These are phyloP conservation scores for Gomphus bonarii DNA, from an alignment of 1,284 basidiomycete genomes.

Conservation along the genomic window DNA sequence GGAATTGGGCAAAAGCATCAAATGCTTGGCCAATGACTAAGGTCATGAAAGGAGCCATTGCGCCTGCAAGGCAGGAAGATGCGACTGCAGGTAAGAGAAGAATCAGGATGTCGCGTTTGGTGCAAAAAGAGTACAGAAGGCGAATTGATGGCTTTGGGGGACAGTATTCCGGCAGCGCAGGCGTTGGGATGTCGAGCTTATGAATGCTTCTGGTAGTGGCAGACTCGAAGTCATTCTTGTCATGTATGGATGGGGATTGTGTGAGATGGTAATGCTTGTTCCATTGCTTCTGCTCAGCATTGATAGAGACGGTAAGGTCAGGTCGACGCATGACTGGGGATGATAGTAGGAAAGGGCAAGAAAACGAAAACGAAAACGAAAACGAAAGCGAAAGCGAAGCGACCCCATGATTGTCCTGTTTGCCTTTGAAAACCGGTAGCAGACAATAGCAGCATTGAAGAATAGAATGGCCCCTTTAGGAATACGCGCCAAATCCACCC, in stretches of 20 bases:
- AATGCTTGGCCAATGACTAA: slow-evolving; percentile 81
- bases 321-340: slow-evolving; percentile 9
- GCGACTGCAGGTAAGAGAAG: slow-evolving; percentile 67
- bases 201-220: background rate
- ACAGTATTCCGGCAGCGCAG: slow-evolving; percentile 18
- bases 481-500: background rate
- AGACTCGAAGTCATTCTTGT: background rate
- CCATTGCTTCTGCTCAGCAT: background rate
- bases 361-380: slow-evolving; percentile 2
- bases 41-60: slow-evolving; percentile 91
- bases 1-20: slow-evolving; percentile 57
- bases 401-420: background rate
- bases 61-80: slow-evolving; percentile 61
- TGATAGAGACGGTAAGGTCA: slow-evolving; percentile 9
- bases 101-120: slow-evolving; percentile 40
- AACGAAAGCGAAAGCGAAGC: too few species aligned
- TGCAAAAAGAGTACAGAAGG: slow-evolving; percentile 59
- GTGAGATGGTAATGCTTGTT: slow-evolving; percentile 6
- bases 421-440: background rate
- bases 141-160: slow-evolving; percentile 38
- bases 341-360: slow-evolving; percentile 2
- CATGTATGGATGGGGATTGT: slow-evolving; percentile 8
- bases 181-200: background rate
- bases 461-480: background rate
- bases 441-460: too few species aligned